Evolutionary conservation across 805 yeast genomes (phyloP).

Genomic region (Ogataea chonburiensis): DNA sequence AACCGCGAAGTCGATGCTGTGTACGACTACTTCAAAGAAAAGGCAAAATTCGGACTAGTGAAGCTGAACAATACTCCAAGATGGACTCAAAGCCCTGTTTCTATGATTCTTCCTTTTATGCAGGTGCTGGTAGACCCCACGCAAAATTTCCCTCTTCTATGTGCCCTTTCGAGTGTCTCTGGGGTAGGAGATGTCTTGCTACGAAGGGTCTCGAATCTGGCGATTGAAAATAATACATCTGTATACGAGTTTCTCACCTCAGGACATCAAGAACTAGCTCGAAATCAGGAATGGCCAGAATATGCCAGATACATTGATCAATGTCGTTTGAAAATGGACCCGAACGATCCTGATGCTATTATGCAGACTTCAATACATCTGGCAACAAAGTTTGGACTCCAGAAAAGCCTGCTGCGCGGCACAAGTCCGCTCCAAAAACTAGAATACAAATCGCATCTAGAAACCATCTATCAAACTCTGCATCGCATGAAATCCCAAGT

Average conservation of each 20-base stretch:
- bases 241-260: constrained; percentile 25
- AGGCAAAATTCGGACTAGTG: constrained; percentile 40
- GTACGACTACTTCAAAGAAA: constrained; percentile 36
- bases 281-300: constrained; percentile 8
- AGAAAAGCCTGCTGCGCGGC: constrained; percentile 28
- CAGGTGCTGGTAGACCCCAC: constrained; percentile 38
- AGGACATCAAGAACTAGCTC: constrained; percentile 12
- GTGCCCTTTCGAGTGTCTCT: constrained; percentile 24
- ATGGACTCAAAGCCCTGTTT: constrained; percentile 49
- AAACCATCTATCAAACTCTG: constrained; percentile 38
- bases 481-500: constrained; percentile 17
- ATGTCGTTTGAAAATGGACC: constrained; percentile 27
- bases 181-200: constrained; percentile 25
- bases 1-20: constrained; percentile 48
- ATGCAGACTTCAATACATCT: constrained; percentile 35
- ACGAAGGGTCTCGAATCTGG: constrained; percentile 19
- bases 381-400: constrained; percentile 37
- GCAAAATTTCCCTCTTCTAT: constrained; percentile 29
- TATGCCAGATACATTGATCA: constrained; percentile 17
- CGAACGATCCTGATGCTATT: constrained; percentile 37
- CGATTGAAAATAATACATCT: constrained; percentile 22
- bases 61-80: constrained; percentile 47
- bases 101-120: constrained; percentile 48
- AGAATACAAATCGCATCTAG: constrained; percentile 33
- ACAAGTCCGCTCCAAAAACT: constrained; percentile 14